Base-by-base conservation (phyloP, 345 rosid genomes). In the Arabidopsis arenosa region DNA sequence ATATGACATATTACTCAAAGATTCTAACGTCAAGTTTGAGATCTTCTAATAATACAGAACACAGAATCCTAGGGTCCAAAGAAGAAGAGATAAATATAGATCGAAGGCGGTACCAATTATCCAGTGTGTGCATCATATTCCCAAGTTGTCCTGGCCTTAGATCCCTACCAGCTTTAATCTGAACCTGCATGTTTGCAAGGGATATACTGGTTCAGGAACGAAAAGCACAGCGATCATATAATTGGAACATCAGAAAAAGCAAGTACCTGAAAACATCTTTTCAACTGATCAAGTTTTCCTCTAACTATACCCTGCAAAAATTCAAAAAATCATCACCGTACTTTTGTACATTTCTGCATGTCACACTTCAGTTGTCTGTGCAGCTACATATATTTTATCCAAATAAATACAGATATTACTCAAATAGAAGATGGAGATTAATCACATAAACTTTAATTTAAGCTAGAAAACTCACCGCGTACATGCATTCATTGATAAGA, bases 81-180 rank as follows among this genome's bases (percentile, higher is more conserved):
- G 59, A 9, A 51, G 33, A 70, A 44, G 36, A 62, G 62, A 68
- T 21, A 12, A 17, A 23, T 23, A 23, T 39, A 28, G 70, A 13
- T n/a, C 21, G 11, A 48, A 70, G 32, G 73, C 12, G 5, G 61
- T 88, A 93, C 98, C 97, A 91, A 83, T 80, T 83, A 28, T 95
- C 86, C 43, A 93, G 84, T 39, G 96, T 89, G 53, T 89, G 85
- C 66, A 93, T 83, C 98, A 93, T 91, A 84, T 70, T 91, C 73
- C 87, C 90, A 40, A 93, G 88, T 72, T 93, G 96, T 65, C 88
- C 97, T 62, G 98, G 97, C 81, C 94, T 87, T 57, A 87, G 83
- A 84, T 91, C 98, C 76, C 97, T 89, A 66, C 98, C 98, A 48
- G 97, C 92, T 67, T 94, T 94, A 84, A 93, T 90, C 75, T 92